Base-by-base conservation (phyloP, 1,139 yeast genomes). In the Lodderomyces parapsilosis region DNA sequence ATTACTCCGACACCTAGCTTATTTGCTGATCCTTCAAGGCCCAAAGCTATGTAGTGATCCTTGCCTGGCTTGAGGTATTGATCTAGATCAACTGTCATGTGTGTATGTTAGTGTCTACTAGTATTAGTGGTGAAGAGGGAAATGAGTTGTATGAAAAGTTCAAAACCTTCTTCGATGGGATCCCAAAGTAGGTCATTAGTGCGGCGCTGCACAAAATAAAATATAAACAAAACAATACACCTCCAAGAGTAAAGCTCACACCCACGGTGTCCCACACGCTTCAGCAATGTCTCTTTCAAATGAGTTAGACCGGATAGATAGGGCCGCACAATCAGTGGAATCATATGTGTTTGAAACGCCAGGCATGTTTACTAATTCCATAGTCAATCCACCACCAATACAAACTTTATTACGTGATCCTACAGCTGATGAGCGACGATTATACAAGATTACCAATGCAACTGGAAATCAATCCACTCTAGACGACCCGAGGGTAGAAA, bases 11-110 rank as follows among this genome's bases (percentile, higher is more conserved):
- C 94, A 0, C 97, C 99, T 1, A 93, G 73, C 59, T 93, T 93
- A 60, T 93, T 93, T 23, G 99, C 99, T 0, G 97, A 90, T 1
- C 99, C 99, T 62, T 93, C 99, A 23, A 93, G 76, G 0, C 99
- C 99, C 1, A 93, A 59, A 0, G 96, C 96, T 14, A 88, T 63
- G 53, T 83, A 86, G 57, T 69, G 69, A 43, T 66, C 64, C 48
- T 74, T 68, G 11, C 75, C 80, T 2, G 73, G 72, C 40, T 66
- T 68, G 36, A 62, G 59, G 49, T 58, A 63, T 40, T 57, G 49
- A 52, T 74, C 80, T 36, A 74, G 57, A 49, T 72, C 68, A 3
- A 71, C 71, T 18, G 63, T 52, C 62, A 60, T 59, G 14, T 11
- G 19, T 5, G 11, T 18, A 4, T 8, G 19, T n/a, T 4, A 8